These are phyloP conservation scores for Pyrus communis DNA, from an alignment of 306 rosid species.

Conservation along the genomic window DNA sequence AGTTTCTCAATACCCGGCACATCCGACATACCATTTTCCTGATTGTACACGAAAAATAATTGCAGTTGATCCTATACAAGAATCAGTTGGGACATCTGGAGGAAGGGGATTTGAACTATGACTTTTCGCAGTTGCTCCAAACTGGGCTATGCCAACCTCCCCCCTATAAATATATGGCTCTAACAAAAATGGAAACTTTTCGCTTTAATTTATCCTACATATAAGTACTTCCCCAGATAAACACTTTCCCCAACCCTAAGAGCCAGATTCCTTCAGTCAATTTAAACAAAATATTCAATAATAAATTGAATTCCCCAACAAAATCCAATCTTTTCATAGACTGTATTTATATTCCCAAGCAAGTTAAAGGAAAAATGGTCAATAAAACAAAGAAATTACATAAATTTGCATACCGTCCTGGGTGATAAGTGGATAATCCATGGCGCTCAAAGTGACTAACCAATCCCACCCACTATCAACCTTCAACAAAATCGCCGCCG, in stretches of 20 bases:
- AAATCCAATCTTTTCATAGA: neutral
- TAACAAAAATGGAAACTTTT: neutral
- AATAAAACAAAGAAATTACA: slow-evolving; percentile 6
- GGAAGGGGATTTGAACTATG: neutral
- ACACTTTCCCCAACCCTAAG: neutral
- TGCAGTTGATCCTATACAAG: neutral
- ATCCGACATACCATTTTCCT: neutral
- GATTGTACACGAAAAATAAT: neutral
- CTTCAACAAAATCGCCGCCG: slow-evolving; percentile 76
- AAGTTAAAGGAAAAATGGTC: neutral
- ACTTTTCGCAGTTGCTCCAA: neutral
- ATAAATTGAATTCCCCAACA: neutral
- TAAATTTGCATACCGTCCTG: slow-evolving; percentile 77
- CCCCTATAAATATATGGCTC: neutral
- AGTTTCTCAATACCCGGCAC: no score
- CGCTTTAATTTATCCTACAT: neutral
- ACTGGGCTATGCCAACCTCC: neutral
- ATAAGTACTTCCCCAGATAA: neutral
- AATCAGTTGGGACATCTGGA: neutral
- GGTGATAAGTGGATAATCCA: slow-evolving; percentile 82
- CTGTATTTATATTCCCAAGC: neutral
- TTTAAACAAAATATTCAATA: neutral
- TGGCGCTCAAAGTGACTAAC: slow-evolving; percentile 78
- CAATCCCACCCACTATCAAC: slow-evolving; percentile 85
- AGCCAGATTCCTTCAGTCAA: neutral